phyloP scores from a whole-genome alignment of 2,329 filamentous ascomycete genomes.

The Moelleriella libera region DNA sequence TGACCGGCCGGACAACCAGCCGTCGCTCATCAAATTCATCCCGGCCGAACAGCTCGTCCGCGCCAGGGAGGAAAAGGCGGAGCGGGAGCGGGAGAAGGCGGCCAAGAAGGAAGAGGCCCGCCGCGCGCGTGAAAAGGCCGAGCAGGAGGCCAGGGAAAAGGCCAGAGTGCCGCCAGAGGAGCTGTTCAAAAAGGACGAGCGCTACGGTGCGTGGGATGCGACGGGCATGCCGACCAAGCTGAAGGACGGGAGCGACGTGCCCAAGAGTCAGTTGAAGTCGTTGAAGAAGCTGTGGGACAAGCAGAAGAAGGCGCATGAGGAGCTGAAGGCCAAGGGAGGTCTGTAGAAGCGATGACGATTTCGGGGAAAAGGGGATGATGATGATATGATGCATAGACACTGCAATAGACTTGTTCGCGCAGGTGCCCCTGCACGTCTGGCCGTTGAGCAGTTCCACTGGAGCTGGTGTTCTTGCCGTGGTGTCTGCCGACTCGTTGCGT shows the following conservation, averaged over 20 bases:
- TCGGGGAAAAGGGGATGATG: too few relatives aligned
- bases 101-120: constrained; percentile 40
- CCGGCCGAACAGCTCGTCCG: constrained; percentile 42
- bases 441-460: too few relatives aligned
- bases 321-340: constrained; percentile 15
- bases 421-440: too few relatives aligned
- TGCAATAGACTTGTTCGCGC: neutral
- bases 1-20: constrained; percentile 53
- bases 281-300: constrained; percentile 79
- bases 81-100: constrained; percentile 46
- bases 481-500: too few relatives aligned
- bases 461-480: too few relatives aligned
- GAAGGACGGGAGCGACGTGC: constrained; percentile 63
- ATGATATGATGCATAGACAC: neutral
- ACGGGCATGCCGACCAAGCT: constrained; percentile 70
- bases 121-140: constrained; percentile 32
- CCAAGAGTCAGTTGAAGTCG: constrained; percentile 70
- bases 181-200: constrained; percentile 41
- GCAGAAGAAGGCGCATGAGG: constrained; percentile 75
- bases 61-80: constrained; percentile 43
- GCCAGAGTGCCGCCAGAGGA: constrained; percentile 39
- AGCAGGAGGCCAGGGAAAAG: constrained; percentile 41
- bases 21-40: constrained; percentile 59
- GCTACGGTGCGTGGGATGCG: constrained; percentile 66
- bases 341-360: neutral